Conservation (phyloP, 306 rosid species). For the Castanea sativa region DNA sequence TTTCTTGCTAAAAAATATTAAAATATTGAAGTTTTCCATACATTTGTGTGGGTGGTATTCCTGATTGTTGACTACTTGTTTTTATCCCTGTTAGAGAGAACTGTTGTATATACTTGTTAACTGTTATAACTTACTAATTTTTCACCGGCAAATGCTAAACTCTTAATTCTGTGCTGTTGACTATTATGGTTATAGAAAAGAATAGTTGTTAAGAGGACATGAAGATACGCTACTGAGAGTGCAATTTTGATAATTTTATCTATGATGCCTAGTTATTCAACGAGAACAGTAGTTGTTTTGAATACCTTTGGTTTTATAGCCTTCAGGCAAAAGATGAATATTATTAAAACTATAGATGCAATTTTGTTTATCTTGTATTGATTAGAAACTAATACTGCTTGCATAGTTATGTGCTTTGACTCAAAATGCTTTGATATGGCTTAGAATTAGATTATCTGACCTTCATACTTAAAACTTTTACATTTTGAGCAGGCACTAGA, state of each 20-base stretch:
- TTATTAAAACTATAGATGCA: background rate
- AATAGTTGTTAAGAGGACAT: background rate
- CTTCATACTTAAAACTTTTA: background rate
- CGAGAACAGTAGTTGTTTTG: background rate
- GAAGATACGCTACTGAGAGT: background rate
- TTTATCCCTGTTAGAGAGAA: background rate
- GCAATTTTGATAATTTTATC: background rate
- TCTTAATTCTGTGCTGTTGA: background rate
- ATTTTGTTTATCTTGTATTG: background rate
- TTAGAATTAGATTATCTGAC: background rate
- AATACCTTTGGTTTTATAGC: background rate
- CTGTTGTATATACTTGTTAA: background rate
- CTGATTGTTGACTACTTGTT: background rate
- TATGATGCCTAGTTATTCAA: background rate
- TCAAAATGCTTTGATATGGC: background rate
- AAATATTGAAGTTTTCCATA: background rate
- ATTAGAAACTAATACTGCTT: background rate
- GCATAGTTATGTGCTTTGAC: background rate
- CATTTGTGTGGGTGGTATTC: background rate
- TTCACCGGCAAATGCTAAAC: background rate
- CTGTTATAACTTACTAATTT: background rate
- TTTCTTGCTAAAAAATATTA: background rate
- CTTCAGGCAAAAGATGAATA: background rate
- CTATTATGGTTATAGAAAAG: background rate
- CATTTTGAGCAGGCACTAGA: constrained; percentile 45